phyloP scores from a whole-genome alignment of 352 stramenopile genomes.

The Elongisporangium anandrum region DNA sequence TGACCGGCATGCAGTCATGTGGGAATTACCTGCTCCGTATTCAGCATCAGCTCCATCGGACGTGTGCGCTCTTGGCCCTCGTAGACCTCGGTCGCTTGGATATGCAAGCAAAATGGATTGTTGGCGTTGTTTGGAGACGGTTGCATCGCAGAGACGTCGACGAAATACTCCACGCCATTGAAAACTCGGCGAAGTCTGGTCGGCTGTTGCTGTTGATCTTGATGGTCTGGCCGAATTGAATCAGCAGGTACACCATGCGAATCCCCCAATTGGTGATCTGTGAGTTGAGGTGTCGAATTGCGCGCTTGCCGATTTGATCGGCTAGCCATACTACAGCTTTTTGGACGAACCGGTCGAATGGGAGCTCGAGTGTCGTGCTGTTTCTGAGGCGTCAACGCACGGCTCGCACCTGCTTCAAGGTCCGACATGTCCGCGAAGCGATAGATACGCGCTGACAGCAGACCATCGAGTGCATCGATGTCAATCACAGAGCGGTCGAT shows the following conservation, averaged over 20 bases:
- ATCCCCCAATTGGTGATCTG: not conserved
- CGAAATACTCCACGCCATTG: conserved; percentile 12
- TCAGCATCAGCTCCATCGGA: conserved; percentile 19
- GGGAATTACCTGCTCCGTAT: conserved; percentile 16
- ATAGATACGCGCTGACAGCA: conserved; percentile 25
- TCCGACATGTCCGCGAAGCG: not conserved
- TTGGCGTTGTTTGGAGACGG: not conserved
- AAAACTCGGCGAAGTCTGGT: conserved; percentile 1
- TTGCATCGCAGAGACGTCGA: conserved; percentile 8
- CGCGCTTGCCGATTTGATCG: not conserved
- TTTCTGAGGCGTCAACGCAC: not conserved
- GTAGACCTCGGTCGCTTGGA: not conserved
- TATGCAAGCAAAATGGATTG: not conserved
- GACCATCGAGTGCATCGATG: conserved; percentile 52
- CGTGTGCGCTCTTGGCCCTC: not conserved
- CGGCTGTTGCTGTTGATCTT: conserved; percentile 6
- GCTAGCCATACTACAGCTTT: not conserved
- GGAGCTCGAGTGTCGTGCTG: not conserved
- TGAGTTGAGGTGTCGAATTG: not conserved
- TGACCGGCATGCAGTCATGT: not conserved
- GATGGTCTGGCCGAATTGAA: not conserved
- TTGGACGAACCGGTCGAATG: conserved; percentile 1
- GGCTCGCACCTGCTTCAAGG: not conserved
- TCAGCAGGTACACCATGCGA: not conserved
- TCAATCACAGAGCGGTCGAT: conserved; percentile 23